Evolutionary conservation across 148 eudicot genomes (phyloP).

Genomic region (Tetragonia tetragonoides): DNA sequence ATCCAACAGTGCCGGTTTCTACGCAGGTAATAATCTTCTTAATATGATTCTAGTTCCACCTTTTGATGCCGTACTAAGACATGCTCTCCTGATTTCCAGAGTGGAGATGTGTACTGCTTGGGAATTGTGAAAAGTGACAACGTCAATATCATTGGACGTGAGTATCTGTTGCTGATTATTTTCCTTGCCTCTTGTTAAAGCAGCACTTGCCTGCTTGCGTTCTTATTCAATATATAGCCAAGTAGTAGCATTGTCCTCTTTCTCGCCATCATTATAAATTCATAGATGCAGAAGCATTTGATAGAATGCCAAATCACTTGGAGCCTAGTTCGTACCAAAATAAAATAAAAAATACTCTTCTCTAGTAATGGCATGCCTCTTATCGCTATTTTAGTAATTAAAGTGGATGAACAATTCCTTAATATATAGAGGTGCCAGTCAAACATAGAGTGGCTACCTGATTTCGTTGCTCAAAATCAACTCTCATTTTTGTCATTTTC

Average conservation of each 20-base stretch:
- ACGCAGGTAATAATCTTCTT: constrained; percentile 29
- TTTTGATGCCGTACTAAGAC: neutral
- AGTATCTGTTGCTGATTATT: constrained; percentile 9
- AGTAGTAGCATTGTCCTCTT: neutral
- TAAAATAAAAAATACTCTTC: too few relatives aligned
- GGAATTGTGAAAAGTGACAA: constrained; percentile 66
- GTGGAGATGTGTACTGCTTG: constrained; percentile 54
- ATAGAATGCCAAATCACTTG: too few relatives aligned
- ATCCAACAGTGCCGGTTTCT: constrained; percentile 40
- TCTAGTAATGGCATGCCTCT: too few relatives aligned
- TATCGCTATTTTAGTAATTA: neutral
- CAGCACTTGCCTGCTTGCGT: neutral
- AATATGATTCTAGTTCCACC: neutral
- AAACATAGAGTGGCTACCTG: neutral
- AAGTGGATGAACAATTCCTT: neutral
- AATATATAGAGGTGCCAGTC: neutral
- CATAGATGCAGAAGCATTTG: too few relatives aligned
- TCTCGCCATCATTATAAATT: too few relatives aligned
- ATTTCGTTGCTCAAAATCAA: neutral
- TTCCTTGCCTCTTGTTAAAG: neutral
- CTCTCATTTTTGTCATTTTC: constrained; percentile 1
- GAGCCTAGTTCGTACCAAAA: too few relatives aligned
- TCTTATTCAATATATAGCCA: too few relatives aligned
- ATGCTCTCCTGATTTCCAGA: constrained; percentile 33
- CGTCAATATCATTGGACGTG: constrained; percentile 47